Evolutionary conservation across 192 early-diverging fungal genomes (phyloP), one percentile per base, ranked within the genome.

Genomic region (Kickxella alabastrina): DNA sequence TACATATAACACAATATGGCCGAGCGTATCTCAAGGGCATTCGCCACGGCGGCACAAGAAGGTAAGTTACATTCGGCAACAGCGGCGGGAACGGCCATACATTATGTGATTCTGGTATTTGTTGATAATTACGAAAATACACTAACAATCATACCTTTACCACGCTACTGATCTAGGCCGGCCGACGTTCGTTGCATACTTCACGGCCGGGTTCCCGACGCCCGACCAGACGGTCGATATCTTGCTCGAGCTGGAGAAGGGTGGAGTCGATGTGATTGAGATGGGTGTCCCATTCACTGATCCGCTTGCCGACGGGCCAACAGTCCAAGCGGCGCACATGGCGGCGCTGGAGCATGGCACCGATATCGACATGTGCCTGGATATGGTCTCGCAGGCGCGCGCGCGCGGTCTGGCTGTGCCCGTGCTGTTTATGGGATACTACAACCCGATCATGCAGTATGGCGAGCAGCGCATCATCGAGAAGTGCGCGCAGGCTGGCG

Each of bases 401-500:
- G 53, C 72, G 26, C 78, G 79, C 28, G 97, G 97, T 9, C 82
- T 99, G 23, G 83, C 79, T 48, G 83, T 89, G 14, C 97, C 97
- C 4, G 80, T 99, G 36, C 80, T 99, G 18, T 92, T 99, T 57
- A 98, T 99, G 95, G 97, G 94, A 22, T 99, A 99, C 84, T 96
- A 90, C 80, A 99, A 99, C 77, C 93, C 97, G 32, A 85, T 97
- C 50, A 82, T 93, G 52, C 89, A 84, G 58, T 98, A 95, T 68
- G 97, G 97, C 19, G 93, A 97, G 78, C 65, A 86, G 62, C 74
- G 77, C 47, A 79, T 99, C 34, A 90, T 95, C 64, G 58, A 84
- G 29, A 86, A 90, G 38, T 94, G 95, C 71, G 83, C 80, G 26
- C 72, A 83, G 39, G 89, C 82, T 40, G 92, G 93, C 38, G 85